phyloP scores from a whole-genome alignment of 2,329 filamentous ascomycete species.

The Ophiobolus disseminans region DNA sequence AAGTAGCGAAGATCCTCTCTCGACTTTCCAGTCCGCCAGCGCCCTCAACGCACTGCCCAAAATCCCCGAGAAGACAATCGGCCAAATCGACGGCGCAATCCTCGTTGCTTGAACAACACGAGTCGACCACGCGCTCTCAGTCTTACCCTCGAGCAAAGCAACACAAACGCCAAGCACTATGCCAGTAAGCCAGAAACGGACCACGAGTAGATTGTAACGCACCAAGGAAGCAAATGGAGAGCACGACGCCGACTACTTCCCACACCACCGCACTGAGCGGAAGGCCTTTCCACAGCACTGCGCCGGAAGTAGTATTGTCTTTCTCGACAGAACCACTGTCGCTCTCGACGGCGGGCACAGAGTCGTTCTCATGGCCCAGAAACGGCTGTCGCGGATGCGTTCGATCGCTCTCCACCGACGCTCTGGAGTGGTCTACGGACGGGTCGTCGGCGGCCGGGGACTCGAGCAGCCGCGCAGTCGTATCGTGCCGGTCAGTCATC shows the following conservation, averaged over 20 bases:
- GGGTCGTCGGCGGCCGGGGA: background rate
- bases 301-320: background rate
- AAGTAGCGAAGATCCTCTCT: constrained; percentile 10
- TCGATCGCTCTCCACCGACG: background rate
- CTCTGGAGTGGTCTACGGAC: background rate
- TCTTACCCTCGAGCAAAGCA: background rate
- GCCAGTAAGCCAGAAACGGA: background rate
- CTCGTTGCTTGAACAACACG: constrained; percentile 9
- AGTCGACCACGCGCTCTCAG: background rate
- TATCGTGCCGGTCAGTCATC: background rate
- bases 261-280: background rate
- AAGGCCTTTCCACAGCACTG: background rate
- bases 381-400: no score
- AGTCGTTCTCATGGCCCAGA: background rate
- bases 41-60: constrained; percentile 11
- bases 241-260: background rate
- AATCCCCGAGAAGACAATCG: constrained; percentile 14
- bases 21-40: constrained; percentile 13
- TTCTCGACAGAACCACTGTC: background rate
- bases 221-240: background rate
- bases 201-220: no score
- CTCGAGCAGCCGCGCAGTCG: background rate
- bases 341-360: background rate
- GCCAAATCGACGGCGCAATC: constrained; percentile 14
- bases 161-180: background rate